These are phyloP conservation scores for Phytophthora pluvialis DNA, from an alignment of 352 stramenopile genomes.

Conservation along the genomic window DNA sequence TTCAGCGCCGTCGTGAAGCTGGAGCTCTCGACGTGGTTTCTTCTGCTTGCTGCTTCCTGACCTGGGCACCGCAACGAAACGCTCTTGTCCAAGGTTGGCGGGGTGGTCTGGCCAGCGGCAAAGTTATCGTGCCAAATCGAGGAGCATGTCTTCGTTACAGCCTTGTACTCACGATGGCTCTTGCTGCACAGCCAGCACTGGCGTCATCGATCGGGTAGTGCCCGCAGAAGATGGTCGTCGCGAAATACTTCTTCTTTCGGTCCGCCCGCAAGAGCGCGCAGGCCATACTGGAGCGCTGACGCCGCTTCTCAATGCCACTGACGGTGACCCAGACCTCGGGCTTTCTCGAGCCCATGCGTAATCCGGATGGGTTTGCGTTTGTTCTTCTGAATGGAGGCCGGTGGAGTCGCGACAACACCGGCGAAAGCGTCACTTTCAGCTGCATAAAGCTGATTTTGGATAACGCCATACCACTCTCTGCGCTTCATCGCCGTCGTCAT, in stretches of 20 bases:
- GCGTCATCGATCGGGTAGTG: slow-evolving; percentile 21
- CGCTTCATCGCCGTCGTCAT: not conserved
- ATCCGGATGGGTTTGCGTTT: not conserved
- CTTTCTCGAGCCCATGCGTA: not conserved
- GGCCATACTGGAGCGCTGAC: no score
- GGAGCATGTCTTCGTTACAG: not conserved
- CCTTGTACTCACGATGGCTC: slow-evolving; percentile 14
- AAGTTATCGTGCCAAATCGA: not conserved
- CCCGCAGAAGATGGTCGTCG: slow-evolving; percentile 31
- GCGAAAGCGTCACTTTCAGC: not conserved
- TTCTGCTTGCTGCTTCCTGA: not conserved
- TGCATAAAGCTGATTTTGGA: not conserved
- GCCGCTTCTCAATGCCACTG: no score
- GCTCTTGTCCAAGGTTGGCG: not conserved
- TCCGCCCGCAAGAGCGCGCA: not conserved
- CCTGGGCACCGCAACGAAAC: not conserved
- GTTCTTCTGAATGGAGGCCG: not conserved
- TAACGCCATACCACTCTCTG: not conserved
- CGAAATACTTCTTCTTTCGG: slow-evolving; percentile 20
- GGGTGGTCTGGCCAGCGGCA: not conserved
- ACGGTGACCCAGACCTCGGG: not conserved
- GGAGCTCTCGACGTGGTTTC: not conserved
- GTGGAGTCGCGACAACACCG: not conserved
- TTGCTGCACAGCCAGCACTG: slow-evolving; percentile 29
- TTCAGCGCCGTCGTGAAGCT: not conserved